A percentile compares a stretch with the other conserved stretches of the same genome.
Evolutionary conservation across 805 yeast genomes (phyloP).

Genomic region (Yarrowia sp.): DNA sequence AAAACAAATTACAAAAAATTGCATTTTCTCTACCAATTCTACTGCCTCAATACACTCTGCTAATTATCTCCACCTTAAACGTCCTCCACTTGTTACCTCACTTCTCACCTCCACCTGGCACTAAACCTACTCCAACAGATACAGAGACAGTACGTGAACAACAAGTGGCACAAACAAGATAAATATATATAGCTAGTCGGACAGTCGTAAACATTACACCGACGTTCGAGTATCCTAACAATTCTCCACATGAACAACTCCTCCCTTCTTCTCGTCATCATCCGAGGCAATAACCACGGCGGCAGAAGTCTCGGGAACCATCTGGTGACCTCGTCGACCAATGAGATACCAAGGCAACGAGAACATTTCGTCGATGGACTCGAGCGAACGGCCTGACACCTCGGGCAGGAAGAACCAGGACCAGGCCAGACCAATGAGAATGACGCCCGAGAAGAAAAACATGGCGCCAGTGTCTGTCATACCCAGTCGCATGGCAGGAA

Average conservation of each 20-base stretch:
- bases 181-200: background rate
- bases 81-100: background rate
- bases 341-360: conserved; percentile 55
- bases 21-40: too few species aligned
- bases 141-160: too few species aligned
- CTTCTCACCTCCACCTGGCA: background rate
- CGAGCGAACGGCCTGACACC: conserved; percentile 50
- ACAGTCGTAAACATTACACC: too few species aligned
- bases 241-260: conserved; percentile 6
- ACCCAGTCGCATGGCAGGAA: conserved; percentile 49
- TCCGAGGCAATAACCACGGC: background rate
- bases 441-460: conserved; percentile 48
- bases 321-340: conserved; percentile 38
- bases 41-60: too few species aligned
- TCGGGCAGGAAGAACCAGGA: conserved; percentile 52
- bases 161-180: background rate
- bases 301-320: conserved; percentile 17
- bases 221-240: too few species aligned
- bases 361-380: conserved; percentile 51
- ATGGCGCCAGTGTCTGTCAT: conserved; percentile 51
- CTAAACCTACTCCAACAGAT: conserved; percentile 10
- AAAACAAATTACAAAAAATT: too few species aligned
- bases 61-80: background rate
- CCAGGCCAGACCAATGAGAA: conserved; percentile 45
- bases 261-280: conserved; percentile 17